These are phyloP conservation scores for Lactifluus echinatus DNA, from an alignment of 768 basidiomycete species.

Conservation along the genomic window DNA sequence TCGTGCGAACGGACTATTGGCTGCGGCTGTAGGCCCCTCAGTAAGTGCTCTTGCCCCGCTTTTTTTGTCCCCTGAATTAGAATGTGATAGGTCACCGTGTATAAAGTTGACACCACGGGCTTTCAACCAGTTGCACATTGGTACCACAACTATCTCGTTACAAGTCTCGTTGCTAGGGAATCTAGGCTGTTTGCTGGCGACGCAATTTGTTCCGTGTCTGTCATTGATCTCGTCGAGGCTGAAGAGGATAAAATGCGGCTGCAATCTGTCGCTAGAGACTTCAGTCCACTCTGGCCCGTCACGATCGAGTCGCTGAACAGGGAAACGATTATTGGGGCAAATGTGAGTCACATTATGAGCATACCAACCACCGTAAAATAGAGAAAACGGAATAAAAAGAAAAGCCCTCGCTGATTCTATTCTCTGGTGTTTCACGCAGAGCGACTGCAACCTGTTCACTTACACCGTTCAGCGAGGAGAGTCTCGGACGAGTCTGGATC, in stretches of 20 bases:
- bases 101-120: constrained; percentile 36
- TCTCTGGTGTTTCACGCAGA: constrained; percentile 31
- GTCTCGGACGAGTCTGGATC: constrained; percentile 42
- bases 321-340: constrained; percentile 58
- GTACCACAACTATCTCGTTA: constrained; percentile 79
- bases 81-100: constrained; percentile 22
- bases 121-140: constrained; percentile 47
- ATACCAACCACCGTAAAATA: too few relatives aligned
- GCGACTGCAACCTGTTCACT: constrained; percentile 57
- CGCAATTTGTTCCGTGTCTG: constrained; percentile 67
- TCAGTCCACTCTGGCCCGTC: constrained; percentile 66
- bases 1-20: constrained; percentile 39
- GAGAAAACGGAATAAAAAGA: too few relatives aligned
- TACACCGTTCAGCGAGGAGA: constrained; percentile 44
- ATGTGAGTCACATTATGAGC: constrained; percentile 40
- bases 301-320: constrained; percentile 49
- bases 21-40: constrained; percentile 67
- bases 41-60: constrained; percentile 33
- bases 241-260: constrained; percentile 30
- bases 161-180: constrained; percentile 48
- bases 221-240: constrained; percentile 42
- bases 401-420: neutral
- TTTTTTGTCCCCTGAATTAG: neutral
- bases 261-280: constrained; percentile 58
- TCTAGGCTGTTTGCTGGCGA: constrained; percentile 66